Percentiles rank a stretch among this genome's conserved stretches.
These are phyloP conservation scores for Penicillium sp. DNA, from an alignment of 2,329 filamentous ascomycete species.

Conservation along the genomic window DNA sequence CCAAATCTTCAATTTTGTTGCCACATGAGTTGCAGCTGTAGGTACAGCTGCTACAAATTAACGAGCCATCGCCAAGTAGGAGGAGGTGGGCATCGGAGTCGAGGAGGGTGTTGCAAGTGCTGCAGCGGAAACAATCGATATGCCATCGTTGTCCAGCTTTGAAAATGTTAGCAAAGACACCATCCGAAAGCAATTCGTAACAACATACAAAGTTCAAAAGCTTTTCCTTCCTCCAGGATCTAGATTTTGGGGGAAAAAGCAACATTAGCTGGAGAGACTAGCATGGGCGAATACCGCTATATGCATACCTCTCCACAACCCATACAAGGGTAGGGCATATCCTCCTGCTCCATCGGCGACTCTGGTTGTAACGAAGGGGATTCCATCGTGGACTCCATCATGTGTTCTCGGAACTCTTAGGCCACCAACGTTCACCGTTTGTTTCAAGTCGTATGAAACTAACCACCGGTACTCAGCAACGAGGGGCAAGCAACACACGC, in stretches of 20 bases:
- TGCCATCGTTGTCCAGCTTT: conserved; percentile 95
- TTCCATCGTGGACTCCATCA: conserved; percentile 45
- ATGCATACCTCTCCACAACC: conserved; percentile 79
- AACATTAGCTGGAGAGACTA: conserved; percentile 12
- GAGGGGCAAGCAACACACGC: conserved; percentile 2
- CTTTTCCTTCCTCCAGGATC: conserved; percentile 98
- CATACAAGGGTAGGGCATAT: conserved; percentile 82
- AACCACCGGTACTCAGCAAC: background rate
- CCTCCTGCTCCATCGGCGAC: conserved; percentile 72
- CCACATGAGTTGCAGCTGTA: conserved; percentile 97
- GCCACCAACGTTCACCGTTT: background rate
- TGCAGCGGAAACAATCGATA: conserved; percentile 97
- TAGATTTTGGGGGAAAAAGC: conserved; percentile 39
- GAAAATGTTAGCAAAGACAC: conserved; percentile 25
- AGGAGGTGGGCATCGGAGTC: conserved; percentile 98
- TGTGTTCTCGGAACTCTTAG: background rate
- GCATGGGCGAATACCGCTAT: background rate
- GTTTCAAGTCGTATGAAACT: background rate
- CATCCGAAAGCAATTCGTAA: background rate
- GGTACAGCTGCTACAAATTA: conserved; percentile 99
- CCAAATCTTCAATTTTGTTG: conserved; percentile 97
- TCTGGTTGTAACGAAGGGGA: conserved; percentile 57
- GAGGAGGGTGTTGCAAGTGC: conserved; percentile 90
- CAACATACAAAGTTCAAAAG: conserved; percentile 84
- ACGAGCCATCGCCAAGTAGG: conserved; percentile 91